Conservation (phyloP, 768 basidiomycete species). For the Naganishia vaughanmartiniae region DNA sequence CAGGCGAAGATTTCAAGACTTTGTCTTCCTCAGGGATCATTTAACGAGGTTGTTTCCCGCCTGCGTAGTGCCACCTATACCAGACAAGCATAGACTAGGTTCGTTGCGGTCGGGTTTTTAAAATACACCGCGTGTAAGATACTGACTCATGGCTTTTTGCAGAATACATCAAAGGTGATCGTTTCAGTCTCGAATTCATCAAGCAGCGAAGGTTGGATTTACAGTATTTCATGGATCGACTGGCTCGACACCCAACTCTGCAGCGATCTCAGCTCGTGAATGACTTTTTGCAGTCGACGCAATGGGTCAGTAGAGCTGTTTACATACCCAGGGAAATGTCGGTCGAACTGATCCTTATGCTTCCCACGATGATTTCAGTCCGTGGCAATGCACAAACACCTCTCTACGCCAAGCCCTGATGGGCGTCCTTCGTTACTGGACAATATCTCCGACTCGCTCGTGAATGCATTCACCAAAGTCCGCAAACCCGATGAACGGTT, state of each 20-base stretch:
- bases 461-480: constrained; percentile 92
- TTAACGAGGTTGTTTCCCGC: constrained; percentile 90
- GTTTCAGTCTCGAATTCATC: constrained; percentile 96
- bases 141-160: constrained; percentile 12
- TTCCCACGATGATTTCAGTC: constrained; percentile 59
- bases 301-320: constrained; percentile 72
- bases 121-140: neutral
- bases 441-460: constrained; percentile 88
- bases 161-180: constrained; percentile 98
- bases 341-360: neutral
- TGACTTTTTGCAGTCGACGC: constrained; percentile 91
- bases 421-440: constrained; percentile 69
- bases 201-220: constrained; percentile 88
- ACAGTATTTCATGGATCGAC: constrained; percentile 83
- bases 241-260: constrained; percentile 89
- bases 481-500: constrained; percentile 97
- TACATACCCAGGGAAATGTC: neutral
- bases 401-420: constrained; percentile 73
- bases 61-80: constrained; percentile 93
- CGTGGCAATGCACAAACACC: constrained; percentile 94
- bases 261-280: constrained; percentile 86
- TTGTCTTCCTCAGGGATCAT: constrained; percentile 86
- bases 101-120: constrained; percentile 43
- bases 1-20: constrained; percentile 92
- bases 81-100: constrained; percentile 96